Conservation (phyloP, 805 yeast genomes). For the Danielia oregonensis region DNA sequence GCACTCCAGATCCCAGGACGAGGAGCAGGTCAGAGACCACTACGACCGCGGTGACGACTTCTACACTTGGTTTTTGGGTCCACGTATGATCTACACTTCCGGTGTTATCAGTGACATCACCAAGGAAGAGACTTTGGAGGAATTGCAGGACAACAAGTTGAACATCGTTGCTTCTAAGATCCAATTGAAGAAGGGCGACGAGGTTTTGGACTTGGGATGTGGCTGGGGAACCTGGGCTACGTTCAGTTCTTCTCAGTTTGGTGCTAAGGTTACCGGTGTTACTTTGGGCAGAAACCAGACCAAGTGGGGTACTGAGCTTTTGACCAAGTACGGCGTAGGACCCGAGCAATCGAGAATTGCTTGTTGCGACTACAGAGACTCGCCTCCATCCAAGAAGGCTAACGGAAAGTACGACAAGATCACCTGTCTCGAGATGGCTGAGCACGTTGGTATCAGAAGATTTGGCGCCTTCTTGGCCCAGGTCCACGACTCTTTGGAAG, state of each 20-base stretch:
- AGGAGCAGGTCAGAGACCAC: conserved; percentile 93
- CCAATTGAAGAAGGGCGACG: conserved; percentile 67
- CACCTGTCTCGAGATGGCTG: conserved; percentile 92
- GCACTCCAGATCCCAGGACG: conserved; percentile 93
- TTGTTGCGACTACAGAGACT: conserved; percentile 86
- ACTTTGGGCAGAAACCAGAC: conserved; percentile 91
- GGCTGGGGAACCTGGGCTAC: conserved; percentile 96
- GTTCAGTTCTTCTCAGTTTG: conserved; percentile 75
- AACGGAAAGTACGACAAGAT: conserved; percentile 70
- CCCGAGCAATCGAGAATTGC: conserved; percentile 69
- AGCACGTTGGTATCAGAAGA: conserved; percentile 91
- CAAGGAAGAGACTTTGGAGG: conserved; percentile 68
- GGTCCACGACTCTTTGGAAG: conserved; percentile 83
- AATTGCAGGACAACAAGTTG: conserved; percentile 85
- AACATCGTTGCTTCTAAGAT: conserved; percentile 85
- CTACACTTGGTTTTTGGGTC: conserved; percentile 91
- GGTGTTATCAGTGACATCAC: conserved; percentile 75
- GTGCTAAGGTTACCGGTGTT: conserved; percentile 84
- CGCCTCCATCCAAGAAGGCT: conserved; percentile 59
- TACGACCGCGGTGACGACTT: conserved; percentile 96
- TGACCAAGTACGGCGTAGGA: conserved; percentile 64
- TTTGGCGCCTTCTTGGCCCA: conserved; percentile 72
- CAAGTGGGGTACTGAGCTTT: conserved; percentile 75
- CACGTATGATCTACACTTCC: conserved; percentile 90
- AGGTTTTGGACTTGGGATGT: conserved; percentile 81